Evolutionary conservation across 352 stramenopile species (phyloP), one percentile per base, ranked within the genome.

Genomic region (Phytophthora megakarya): DNA sequence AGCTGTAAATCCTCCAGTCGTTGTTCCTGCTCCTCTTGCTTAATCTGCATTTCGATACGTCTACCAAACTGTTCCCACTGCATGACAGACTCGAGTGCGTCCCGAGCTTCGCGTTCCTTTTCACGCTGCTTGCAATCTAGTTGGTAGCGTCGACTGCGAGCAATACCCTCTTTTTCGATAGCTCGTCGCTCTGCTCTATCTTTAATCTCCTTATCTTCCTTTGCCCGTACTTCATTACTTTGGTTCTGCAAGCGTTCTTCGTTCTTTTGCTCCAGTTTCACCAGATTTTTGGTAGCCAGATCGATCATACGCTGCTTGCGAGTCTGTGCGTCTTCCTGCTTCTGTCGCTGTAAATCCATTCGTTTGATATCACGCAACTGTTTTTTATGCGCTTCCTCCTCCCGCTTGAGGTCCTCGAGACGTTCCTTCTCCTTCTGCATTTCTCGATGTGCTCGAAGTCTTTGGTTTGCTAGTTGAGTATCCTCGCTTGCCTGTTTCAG

Each of bases 221-320:
- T 92, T 2, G 61, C 69, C 3, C 78, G 84, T 16, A 93, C 84
- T 59, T 95, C 81, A 8, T 80, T 79, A 52, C 73, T 83, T 58
- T 93, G 83, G 51, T 84, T 81, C 21, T 87, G 55, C 1, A 95
- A 61, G 13, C 84, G 81, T 37, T 67, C 19, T 12, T 93, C 81
- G n/a, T 75, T 76, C 43, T 85, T 73, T 6, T 81, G 73, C 55
- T 92, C 81, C 12, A 92, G 57, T 42, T 90, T 80, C 25, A 92
- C 53, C 21, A 95, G 56, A 44, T 91, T 90, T 19, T 91, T 75
- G 13, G 79, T 82, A 25, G 80, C 86, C 51, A 92, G 68, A 45
- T 95, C 83, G 42, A 95, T 93, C 86, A 95, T 93, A 18, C 81
- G 82, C 60, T 93, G 83, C 50, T 93, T 93, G 43, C 83, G 70